phyloP scores from a whole-genome alignment of 345 rosid genomes.

The Schrenkiella parvula region DNA sequence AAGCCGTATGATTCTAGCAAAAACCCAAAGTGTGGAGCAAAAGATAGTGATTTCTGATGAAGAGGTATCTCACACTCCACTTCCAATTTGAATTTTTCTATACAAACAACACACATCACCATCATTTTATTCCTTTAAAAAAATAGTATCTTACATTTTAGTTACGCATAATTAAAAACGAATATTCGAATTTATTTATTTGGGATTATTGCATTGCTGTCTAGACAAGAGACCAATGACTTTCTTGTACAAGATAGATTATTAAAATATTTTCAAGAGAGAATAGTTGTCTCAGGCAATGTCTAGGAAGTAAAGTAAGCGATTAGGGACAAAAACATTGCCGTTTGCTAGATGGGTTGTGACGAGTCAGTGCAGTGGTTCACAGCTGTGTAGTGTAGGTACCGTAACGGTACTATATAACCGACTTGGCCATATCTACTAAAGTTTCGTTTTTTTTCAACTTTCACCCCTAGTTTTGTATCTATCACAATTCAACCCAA shows the following conservation, averaged over 20 bases:
- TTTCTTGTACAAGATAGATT: neutral
- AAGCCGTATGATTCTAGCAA: slow-evolving; percentile 17
- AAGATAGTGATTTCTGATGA: slow-evolving; percentile 28
- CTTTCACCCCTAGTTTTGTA: neutral
- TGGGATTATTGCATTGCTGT: slow-evolving; percentile 17
- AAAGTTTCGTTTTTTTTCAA: neutral
- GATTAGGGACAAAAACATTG: slow-evolving; percentile 22
- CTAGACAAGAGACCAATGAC: slow-evolving; percentile 4
- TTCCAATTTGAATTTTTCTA: slow-evolving; percentile 24
- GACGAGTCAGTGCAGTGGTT: slow-evolving; percentile 21
- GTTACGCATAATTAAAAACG: neutral
- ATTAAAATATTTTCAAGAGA: neutral
- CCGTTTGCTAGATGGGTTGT: neutral
- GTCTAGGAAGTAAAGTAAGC: neutral
- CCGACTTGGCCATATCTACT: slow-evolving; percentile 14
- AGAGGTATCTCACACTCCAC: slow-evolving; percentile 32
- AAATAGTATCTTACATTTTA: neutral
- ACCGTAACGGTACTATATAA: slow-evolving; percentile 21
- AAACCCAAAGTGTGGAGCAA: slow-evolving; percentile 22
- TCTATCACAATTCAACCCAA: neutral
- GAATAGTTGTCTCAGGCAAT: neutral
- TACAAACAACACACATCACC: slow-evolving; percentile 30
- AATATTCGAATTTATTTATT: slow-evolving; percentile 3
- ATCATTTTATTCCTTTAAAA: slow-evolving; percentile 19
- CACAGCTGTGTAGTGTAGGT: slow-evolving; percentile 23